Evolutionary conservation across 1,139 yeast genomes (phyloP).

Genomic region (Wickerhamiella infanticola): DNA sequence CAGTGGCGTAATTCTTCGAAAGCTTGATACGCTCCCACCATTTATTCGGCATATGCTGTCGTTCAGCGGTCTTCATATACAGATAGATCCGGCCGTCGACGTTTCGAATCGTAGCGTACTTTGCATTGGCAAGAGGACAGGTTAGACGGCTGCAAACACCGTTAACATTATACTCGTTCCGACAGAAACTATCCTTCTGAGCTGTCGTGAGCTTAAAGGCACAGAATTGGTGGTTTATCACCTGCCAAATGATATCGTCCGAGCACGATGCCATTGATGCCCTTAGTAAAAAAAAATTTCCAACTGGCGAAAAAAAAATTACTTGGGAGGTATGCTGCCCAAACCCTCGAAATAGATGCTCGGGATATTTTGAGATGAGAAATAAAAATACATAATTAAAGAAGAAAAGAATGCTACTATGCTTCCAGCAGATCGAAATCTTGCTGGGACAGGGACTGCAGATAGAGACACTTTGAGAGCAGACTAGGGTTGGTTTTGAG

Average conservation of each 20-base stretch:
- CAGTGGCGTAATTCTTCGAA: conserved; percentile 75
- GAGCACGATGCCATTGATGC: conserved; percentile 14
- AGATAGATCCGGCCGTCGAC: conserved; percentile 77
- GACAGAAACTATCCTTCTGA: conserved; percentile 67
- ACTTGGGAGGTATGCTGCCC: conserved; percentile 38
- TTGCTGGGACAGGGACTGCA: conserved; percentile 44
- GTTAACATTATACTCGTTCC: conserved; percentile 75
- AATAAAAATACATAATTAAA: conserved; percentile 27
- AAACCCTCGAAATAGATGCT: conserved; percentile 75
- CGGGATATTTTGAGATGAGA: conserved; percentile 87
- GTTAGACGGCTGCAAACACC: conserved; percentile 88
- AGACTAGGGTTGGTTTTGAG: conserved; percentile 39
- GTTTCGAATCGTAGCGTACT: conserved; percentile 86
- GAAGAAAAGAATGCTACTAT: conserved; percentile 7
- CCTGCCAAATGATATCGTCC: conserved; percentile 55
- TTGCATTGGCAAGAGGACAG: conserved; percentile 90
- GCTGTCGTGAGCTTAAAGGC: conserved; percentile 72
- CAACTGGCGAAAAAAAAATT: background rate
- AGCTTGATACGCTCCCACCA: conserved; percentile 89
- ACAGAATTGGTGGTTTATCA: conserved; percentile 78
- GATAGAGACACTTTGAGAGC: conserved; percentile 68
- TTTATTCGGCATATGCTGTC: conserved; percentile 87
- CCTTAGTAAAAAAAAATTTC: background rate
- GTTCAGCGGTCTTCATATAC: conserved; percentile 93
- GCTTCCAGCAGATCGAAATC: background rate